A percentile compares a stretch with the other conserved stretches of the same genome.
These are phyloP conservation scores for Thermoascus crustaceus DNA, from an alignment of 2,329 filamentous ascomycete species.

Conservation along the genomic window DNA sequence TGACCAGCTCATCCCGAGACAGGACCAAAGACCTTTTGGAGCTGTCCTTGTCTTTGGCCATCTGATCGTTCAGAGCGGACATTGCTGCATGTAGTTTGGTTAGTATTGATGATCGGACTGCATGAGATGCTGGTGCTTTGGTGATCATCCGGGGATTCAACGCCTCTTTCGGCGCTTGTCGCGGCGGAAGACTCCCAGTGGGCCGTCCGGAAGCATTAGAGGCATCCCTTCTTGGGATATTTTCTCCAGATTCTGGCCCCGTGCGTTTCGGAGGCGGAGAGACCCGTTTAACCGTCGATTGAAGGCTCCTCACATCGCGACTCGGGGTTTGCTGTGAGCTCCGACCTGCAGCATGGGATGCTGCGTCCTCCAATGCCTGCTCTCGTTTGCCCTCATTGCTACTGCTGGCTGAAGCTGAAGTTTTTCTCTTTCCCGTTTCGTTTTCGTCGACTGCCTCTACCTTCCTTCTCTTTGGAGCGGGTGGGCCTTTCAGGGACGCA, in stretches of 20 bases:
- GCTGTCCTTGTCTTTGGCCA: conserved; percentile 22
- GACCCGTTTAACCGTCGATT: conserved; percentile 17
- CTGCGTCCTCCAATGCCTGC: conserved; percentile 7
- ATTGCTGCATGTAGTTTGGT: conserved; percentile 38
- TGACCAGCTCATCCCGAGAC: conserved; percentile 36
- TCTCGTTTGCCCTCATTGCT: conserved; percentile 3
- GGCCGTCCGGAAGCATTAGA: conserved; percentile 3
- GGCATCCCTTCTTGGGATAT: not conserved
- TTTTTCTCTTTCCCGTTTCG: not conserved
- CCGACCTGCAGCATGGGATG: conserved; percentile 3
- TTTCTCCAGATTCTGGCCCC: conserved; percentile 3
- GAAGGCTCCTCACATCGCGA: conserved; percentile 11
- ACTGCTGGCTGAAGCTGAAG: not conserved
- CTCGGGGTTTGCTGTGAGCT: conserved; percentile 5
- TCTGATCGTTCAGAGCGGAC: conserved; percentile 31
- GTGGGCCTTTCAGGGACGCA: conserved; percentile 7
- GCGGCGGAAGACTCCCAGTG: conserved; percentile 13
- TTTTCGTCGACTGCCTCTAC: conserved; percentile 6
- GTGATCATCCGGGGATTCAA: conserved; percentile 39
- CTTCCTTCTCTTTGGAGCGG: conserved; percentile 25
- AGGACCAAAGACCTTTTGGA: conserved; percentile 29
- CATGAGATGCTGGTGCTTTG: conserved; percentile 36
- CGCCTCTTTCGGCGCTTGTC: conserved; percentile 31
- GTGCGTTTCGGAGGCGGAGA: conserved; percentile 22
- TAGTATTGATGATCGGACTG: conserved; percentile 34